Conservation (phyloP, 2,329 filamentous ascomycete genomes). For the Cladosporium austrohemisphaericum region DNA sequence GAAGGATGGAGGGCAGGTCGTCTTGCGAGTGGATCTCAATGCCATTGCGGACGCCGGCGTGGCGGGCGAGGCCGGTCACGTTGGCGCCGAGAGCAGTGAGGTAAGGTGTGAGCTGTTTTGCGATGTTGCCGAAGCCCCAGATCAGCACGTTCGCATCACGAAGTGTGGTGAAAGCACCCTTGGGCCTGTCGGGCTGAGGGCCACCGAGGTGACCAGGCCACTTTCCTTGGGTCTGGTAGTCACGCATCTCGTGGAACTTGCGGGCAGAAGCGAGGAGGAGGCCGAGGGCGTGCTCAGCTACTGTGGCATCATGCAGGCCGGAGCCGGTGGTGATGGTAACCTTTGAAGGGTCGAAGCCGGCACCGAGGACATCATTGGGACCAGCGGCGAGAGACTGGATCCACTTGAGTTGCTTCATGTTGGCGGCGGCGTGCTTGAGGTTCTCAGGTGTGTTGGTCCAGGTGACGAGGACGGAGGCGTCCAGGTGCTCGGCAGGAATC, state of each 20-base stretch:
- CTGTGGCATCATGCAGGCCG: constrained; percentile 61
- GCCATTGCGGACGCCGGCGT: constrained; percentile 55
- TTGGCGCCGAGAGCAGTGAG: constrained; percentile 54
- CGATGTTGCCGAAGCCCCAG: constrained; percentile 67
- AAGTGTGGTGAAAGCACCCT: constrained; percentile 56
- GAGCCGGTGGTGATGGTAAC: constrained; percentile 60
- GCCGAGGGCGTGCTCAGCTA: constrained; percentile 62
- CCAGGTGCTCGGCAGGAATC: constrained; percentile 56
- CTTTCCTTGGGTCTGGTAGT: constrained; percentile 54
- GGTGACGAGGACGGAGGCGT: constrained; percentile 60
- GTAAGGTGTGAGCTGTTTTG: constrained; percentile 56
- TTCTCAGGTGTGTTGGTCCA: constrained; percentile 59
- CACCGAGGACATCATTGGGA: constrained; percentile 61
- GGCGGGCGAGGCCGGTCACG: constrained; percentile 57
- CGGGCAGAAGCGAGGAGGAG: constrained; percentile 55
- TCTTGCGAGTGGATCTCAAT: constrained; percentile 57
- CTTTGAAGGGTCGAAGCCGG: constrained; percentile 53
- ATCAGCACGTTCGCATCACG: constrained; percentile 56
- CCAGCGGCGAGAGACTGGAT: constrained; percentile 65
- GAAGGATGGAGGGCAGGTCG: constrained; percentile 50
- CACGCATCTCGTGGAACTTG: constrained; percentile 60
- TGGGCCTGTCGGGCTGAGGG: constrained; percentile 56
- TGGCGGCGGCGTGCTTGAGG: constrained; percentile 54
- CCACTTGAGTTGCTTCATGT: constrained; percentile 58
- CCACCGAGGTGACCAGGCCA: constrained; percentile 63